Base-by-base conservation (phyloP, 495 filamentous ascomycete genomes). In the Hypoxylon lienhwacheense region DNA sequence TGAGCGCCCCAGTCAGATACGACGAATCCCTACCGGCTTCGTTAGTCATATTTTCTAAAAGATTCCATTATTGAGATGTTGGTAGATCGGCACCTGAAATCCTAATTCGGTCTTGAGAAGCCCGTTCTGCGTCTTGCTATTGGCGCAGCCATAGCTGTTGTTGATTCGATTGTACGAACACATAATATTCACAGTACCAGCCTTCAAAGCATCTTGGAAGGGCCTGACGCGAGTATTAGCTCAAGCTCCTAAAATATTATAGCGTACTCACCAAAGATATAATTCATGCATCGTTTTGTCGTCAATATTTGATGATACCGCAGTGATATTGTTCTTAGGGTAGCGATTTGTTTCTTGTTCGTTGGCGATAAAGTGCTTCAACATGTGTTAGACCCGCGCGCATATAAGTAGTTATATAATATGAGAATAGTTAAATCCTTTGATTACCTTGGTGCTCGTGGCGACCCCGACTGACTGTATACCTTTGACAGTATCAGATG, bases 121-220 rank as follows among this genome's bases (percentile, higher is more conserved):
- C 1, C 79, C 78, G 56, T 85, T 86, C 33, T 84, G 73, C 0
- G 73, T 65, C 31, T 86, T 79, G 47, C 75, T 78, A 61, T 87
- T 87, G 54, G 81, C 71, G 51, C 85, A 89, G 3, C 79, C 78
- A 46, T 85, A 85, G 1, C 79, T 83, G 29, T 81, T 81, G 60
- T 88, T 88, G 24, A 88, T 42, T 6, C 82, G 76, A 36, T 87
- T 78, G 54, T 89, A 89, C 3, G 82, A 84, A 68, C 85, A 88
- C 84, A 88, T 88, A 33, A 87, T 72, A 35, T 73, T 80, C 1
- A 77, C 83, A 2, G 76, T 79, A 4, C 81, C 77, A 1, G 86
- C 84, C 25, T 76, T 76, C 1, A 86, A 78, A 0, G 84, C 81
- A 56, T 88, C 80, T 22, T 80, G 78, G 66, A 88, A 90, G 0